Evolutionary conservation across 1,139 yeast genomes (phyloP), one percentile per base, ranked within the genome.

Genomic region (Suhomyces maxii): DNA sequence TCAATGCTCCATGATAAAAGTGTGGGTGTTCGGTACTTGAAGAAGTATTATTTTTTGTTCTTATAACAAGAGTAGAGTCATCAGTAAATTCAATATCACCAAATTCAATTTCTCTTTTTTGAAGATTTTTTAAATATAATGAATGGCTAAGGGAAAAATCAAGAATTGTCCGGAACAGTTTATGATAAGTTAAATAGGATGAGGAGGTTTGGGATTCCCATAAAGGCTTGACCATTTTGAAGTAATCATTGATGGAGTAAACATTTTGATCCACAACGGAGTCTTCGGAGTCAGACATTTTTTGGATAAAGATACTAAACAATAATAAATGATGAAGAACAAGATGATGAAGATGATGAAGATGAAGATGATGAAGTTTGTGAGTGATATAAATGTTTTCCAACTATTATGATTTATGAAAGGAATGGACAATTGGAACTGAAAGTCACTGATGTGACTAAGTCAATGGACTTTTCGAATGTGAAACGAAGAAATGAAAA

Each of bases 91-190:
- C 44, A 34, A 57, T 41, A 47, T 69, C 69, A 9, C 60, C 56
- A 30, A 67, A 44, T 26, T 54, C 58, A 5, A 67, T 47, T 38
- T 61, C 61, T 31, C 68, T 47, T 46, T 63, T 64, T 41, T 63
- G 67, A 13, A 56, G 42, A 45, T 60, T 59, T 36, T 56, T 57
- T 37, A 67, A 46, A 18, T 50, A 46, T 32, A 64, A 53, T 13
- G 59, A 50, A 41, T 63, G 67, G 11, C 65, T 53, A 41, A 68
- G 52, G 35, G 60, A 50, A 40, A 67, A 64, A 49, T 68, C 70
- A 14, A 62, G 62, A 25, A 67, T 50, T 3, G 69, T 64, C 40
- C 70, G 53, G 32, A 64, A 52, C 34, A 58, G 48, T 40, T 57
- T 57, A 44, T 67, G 70, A 30, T 57, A 51, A 39, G 60, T 58